Conservation (phyloP, 495 filamentous ascomycete genomes). For the Talaromyces borbonicus region DNA sequence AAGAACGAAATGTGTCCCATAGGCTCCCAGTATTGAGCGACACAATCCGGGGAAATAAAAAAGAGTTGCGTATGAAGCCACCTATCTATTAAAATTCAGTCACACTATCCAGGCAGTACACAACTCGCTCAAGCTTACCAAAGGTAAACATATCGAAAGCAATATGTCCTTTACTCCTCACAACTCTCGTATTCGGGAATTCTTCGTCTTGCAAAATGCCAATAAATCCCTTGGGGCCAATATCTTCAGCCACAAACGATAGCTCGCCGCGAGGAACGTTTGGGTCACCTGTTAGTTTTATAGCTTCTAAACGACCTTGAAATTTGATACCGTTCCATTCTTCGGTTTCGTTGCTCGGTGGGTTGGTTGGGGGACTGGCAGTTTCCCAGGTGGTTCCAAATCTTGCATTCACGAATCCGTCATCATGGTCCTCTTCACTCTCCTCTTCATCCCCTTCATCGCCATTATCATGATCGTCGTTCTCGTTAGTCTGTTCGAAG, state of each 20-base stretch:
- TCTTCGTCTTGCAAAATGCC: slow-evolving; percentile 53
- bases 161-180: slow-evolving; percentile 66
- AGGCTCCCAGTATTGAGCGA: slow-evolving; percentile 75
- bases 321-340: slow-evolving; percentile 16
- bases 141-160: slow-evolving; percentile 58
- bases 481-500: slow-evolving; percentile 5
- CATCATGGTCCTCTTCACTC: not conserved
- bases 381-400: slow-evolving; percentile 1
- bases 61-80: slow-evolving; percentile 70
- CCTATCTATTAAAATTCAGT: slow-evolving; percentile 40
- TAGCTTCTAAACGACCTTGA: slow-evolving; percentile 57
- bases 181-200: slow-evolving; percentile 67
- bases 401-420: not conserved
- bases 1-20: slow-evolving; percentile 78
- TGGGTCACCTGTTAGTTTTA: slow-evolving; percentile 85
- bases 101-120: not conserved
- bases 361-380: not conserved
- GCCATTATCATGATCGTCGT: slow-evolving; percentile 3
- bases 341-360: slow-evolving; percentile 10
- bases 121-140: slow-evolving; percentile 39
- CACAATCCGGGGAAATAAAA: slow-evolving; percentile 60
- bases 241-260: slow-evolving; percentile 69
- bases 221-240: slow-evolving; percentile 51
- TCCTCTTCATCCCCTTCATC: not conserved
- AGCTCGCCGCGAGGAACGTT: slow-evolving; percentile 81